A percentile compares a stretch with the other conserved stretches of the same genome.
Evolutionary conservation across 2,329 filamentous ascomycete genomes (phyloP).

Genomic region (Ramularia collo-cygni): DNA sequence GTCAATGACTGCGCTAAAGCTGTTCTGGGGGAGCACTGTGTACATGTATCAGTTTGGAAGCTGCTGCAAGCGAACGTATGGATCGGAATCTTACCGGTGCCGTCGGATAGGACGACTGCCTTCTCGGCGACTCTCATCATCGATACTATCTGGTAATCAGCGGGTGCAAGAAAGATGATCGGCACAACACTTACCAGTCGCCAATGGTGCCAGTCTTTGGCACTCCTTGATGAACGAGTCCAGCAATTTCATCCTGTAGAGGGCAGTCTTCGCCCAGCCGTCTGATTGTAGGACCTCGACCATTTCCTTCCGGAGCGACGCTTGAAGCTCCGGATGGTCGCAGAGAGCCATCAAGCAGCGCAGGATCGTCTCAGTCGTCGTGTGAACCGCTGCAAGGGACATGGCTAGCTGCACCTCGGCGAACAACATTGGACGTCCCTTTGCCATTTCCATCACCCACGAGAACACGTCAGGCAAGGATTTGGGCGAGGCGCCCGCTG

Average conservation of each 20-base stretch:
- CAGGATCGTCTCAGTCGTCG: constrained; percentile 15
- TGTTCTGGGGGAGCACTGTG: constrained; percentile 17
- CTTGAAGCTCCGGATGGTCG: constrained; percentile 18
- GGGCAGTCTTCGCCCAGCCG: constrained; percentile 20
- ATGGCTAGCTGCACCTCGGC: constrained; percentile 5
- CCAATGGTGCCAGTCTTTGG: constrained; percentile 14
- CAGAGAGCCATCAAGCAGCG: constrained; percentile 19
- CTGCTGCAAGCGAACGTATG: too few relatives aligned
- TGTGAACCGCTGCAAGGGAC: constrained; percentile 17
- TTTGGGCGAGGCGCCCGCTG: constrained; percentile 7
- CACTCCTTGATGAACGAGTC: constrained; percentile 28
- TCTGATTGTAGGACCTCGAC: constrained; percentile 12
- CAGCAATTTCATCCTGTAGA: constrained; percentile 26
- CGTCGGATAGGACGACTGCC: constrained; percentile 22
- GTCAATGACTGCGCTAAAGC: constrained; percentile 11
- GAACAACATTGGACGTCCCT: constrained; percentile 8
- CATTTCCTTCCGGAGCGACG: constrained; percentile 23
- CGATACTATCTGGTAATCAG: too few relatives aligned
- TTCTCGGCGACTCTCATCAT: constrained; percentile 4
- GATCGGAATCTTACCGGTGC: too few relatives aligned
- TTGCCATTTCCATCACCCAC: constrained; percentile 19
- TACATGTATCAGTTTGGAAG: constrained; percentile 1
- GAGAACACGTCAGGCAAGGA: constrained; percentile 15
- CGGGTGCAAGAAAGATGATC: not conserved
- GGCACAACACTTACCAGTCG: constrained; percentile 10